Percentiles rank a stretch among this genome's conserved stretches.
These are phyloP conservation scores for Ustilaginoidea virens DNA, from an alignment of 2,329 filamentous ascomycete genomes.

Conservation along the genomic window DNA sequence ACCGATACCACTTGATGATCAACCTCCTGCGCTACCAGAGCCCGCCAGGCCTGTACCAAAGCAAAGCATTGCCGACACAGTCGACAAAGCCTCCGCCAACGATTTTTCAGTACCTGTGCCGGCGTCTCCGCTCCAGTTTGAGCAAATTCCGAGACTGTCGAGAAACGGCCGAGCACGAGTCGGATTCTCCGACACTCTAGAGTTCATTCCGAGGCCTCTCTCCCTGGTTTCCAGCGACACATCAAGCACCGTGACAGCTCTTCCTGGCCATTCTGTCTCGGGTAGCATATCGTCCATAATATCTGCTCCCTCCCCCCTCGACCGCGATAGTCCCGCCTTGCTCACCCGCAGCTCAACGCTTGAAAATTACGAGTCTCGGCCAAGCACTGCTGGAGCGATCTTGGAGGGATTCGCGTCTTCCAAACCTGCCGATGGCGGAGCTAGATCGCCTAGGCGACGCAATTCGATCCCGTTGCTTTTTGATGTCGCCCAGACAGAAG, in stretches of 20 bases:
- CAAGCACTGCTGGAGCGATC: conserved; percentile 58
- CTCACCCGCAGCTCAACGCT: conserved; percentile 24
- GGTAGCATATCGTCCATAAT: conserved; percentile 69
- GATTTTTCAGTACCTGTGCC: conserved; percentile 4
- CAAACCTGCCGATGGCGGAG: conserved; percentile 6
- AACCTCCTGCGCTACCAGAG: conserved; percentile 5
- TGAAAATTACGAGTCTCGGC: conserved; percentile 35
- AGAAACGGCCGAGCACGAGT: conserved; percentile 45
- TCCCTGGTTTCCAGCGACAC: conserved; percentile 78
- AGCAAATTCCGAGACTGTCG: conserved; percentile 11
- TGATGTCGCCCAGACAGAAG: conserved; percentile 22
- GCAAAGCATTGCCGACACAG: neutral
- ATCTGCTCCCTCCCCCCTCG: conserved; percentile 34
- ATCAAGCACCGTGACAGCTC: conserved; percentile 58
- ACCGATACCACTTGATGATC: conserved; percentile 10
- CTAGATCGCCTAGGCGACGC: conserved; percentile 30
- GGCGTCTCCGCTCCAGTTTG: conserved; percentile 4
- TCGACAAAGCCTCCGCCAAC: conserved; percentile 1
- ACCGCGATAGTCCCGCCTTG: conserved; percentile 24
- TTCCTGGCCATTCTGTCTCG: conserved; percentile 56
- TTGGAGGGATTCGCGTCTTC: conserved; percentile 32
- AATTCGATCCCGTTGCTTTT: conserved; percentile 44
- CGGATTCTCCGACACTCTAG: conserved; percentile 70
- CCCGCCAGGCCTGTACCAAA: conserved; percentile 1
- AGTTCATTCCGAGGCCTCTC: conserved; percentile 69